These are phyloP conservation scores for Ganoderma lingzhi DNA, from an alignment of 1,284 basidiomycete species.

Conservation along the genomic window DNA sequence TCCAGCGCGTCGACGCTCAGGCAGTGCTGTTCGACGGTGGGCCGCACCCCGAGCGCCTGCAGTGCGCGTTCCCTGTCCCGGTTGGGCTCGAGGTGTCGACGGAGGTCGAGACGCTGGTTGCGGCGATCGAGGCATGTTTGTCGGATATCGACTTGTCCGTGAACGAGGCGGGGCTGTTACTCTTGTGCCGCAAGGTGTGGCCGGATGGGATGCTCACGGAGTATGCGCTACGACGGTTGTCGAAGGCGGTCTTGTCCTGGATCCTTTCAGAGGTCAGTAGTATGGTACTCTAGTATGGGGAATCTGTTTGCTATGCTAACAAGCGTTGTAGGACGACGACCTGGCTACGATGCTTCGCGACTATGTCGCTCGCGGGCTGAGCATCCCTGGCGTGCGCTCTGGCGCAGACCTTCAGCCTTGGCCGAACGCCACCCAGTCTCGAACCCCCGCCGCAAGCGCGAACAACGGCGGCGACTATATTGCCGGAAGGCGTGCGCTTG, in stretches of 20 bases:
- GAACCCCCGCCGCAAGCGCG: constrained; percentile 51
- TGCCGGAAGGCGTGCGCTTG: constrained; percentile 56
- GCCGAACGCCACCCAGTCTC: constrained; percentile 52
- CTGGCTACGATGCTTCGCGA: constrained; percentile 70
- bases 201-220: constrained; percentile 76
- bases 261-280: constrained; percentile 69
- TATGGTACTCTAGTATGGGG: neutral
- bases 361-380: constrained; percentile 59
- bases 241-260: constrained; percentile 64
- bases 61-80: constrained; percentile 72
- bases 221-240: constrained; percentile 65
- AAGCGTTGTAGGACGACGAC: constrained; percentile 59
- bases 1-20: constrained; percentile 54
- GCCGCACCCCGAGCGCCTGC: constrained; percentile 40
- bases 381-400: constrained; percentile 71
- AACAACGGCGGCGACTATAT: constrained; percentile 75
- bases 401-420: constrained; percentile 52
- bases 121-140: constrained; percentile 76
- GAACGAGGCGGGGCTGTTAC: constrained; percentile 76
- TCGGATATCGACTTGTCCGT: constrained; percentile 73
- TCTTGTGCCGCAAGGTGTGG: constrained; percentile 73
- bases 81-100: constrained; percentile 74
- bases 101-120: constrained; percentile 75
- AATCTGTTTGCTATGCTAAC: neutral
- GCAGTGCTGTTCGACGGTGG: constrained; percentile 47